Evolutionary conservation across 2,329 filamentous ascomycete genomes (phyloP), one percentile per base, ranked within the genome.

Genomic region (Exophiala mesophila): DNA sequence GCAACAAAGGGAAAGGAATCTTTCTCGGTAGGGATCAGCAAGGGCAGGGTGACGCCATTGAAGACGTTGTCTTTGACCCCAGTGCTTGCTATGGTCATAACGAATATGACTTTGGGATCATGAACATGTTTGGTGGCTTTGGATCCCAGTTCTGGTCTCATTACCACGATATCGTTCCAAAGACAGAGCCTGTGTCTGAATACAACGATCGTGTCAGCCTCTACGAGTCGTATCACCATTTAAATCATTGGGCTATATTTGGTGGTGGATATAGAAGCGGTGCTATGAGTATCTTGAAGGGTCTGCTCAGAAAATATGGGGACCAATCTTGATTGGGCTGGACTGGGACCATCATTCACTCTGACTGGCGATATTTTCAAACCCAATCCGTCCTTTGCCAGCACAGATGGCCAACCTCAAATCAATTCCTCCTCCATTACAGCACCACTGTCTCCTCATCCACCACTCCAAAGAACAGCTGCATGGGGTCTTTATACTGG

Each of bases 111-210:
- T 68, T 94, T 39, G 90, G 90, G 1, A 95, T 94, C 53, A 96
- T 96, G 88, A 78, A 76, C 38, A 94, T 96, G 88, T 97, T 96
- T 73, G 89, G 89, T 0, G 90, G 90, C 0, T 95, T 94, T 63
- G 80, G 80, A 1, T 56, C 63, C 0, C 63, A 59, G 1, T 94
- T 95, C 57, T 80, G 85, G 72, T 73, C 73, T 21, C 86, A 92
- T 59, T 97, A 96, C 61, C 78, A 85, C 60, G 62, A 69, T 28
- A 59, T 88, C 17, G 80, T 89, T 34, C 83, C 84, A 1, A 94
- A 84, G 67, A 82, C 83, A 6, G 85, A 94, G 60, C 89, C 89
- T 0, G 74, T 71, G 8, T 78, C 76, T 8, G 89, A 97, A 69
- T 95, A 86, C 70, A 80, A 84, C n/a, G 89, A 96, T 63, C 73